Conservation (phyloP, 2,329 filamentous ascomycete species). For the Monosporascus sp. region DNA sequence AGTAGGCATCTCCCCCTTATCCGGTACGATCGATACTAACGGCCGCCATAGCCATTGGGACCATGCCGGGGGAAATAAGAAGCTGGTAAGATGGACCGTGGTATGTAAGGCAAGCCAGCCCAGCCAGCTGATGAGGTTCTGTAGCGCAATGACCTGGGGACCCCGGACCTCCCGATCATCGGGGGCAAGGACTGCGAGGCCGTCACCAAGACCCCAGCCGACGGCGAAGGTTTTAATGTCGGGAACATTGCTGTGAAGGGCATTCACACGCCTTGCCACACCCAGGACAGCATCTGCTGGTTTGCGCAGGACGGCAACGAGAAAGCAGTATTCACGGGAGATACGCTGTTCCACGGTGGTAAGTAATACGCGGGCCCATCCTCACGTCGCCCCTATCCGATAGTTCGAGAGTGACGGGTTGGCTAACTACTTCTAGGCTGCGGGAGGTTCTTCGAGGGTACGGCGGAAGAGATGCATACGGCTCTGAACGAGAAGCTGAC, state of each 20-base stretch:
- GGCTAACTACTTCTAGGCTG: conserved; percentile 56
- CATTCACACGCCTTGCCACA: conserved; percentile 96
- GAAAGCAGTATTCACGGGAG: conserved; percentile 86
- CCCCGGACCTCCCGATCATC: conserved; percentile 65
- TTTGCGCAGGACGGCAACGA: conserved; percentile 74
- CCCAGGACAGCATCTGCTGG: conserved; percentile 97
- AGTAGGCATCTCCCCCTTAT: conserved; percentile 56
- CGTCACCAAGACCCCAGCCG: conserved; percentile 69
- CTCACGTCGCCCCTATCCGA: not conserved
- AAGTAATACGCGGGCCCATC: conserved; percentile 15
- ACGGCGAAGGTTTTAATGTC: conserved; percentile 75
- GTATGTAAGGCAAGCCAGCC: not conserved
- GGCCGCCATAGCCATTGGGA: conserved; percentile 70
- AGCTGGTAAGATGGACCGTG: conserved; percentile 54
- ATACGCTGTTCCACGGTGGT: conserved; percentile 94
- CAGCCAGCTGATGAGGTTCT: not conserved
- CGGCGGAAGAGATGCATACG: conserved; percentile 82
- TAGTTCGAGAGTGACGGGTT: not conserved
- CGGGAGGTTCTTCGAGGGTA: conserved; percentile 93
- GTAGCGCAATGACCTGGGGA: conserved; percentile 41
- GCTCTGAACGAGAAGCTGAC: conserved; percentile 84
- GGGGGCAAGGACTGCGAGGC: conserved; percentile 81
- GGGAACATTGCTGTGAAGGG: conserved; percentile 79
- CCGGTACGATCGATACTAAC: conserved; percentile 1
- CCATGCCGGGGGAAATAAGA: conserved; percentile 85